A percentile compares a stretch with the other conserved stretches of the same genome.
Conservation (phyloP, 176 grass and related monocot species). For the Poa annua region DNA sequence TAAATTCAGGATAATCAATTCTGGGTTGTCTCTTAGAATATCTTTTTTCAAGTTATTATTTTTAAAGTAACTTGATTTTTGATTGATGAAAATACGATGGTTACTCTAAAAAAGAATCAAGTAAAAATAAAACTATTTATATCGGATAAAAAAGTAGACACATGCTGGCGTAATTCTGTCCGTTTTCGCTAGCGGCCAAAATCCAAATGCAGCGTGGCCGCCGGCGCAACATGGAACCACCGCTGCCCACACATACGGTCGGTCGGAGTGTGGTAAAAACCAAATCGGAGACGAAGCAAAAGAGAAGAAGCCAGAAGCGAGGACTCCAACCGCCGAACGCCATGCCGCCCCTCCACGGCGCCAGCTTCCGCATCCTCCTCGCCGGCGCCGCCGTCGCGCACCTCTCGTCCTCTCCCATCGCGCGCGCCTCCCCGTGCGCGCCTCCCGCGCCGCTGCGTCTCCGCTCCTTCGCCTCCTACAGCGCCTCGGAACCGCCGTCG, state of each 20-base stretch:
- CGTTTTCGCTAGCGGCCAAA: no score
- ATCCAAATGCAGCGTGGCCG: not conserved
- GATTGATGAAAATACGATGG: no score
- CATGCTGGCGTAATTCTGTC: no score
- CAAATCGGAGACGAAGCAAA: not conserved
- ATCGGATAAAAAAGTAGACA: no score
- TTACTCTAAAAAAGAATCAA: no score
- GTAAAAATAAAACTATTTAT: no score
- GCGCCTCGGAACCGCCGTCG: conserved; percentile 24
- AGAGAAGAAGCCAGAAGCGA: conserved; percentile 17
- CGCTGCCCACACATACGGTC: not conserved
- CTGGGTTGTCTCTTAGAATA: no score
- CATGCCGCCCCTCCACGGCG: conserved; percentile 59
- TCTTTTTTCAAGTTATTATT: no score
- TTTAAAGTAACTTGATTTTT: no score
- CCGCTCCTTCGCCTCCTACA: conserved; percentile 46
- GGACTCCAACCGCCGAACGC: conserved; percentile 33
- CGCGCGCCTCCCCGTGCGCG: conserved; percentile 11
- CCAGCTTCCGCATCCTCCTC: conserved; percentile 64
- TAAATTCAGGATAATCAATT: no score
- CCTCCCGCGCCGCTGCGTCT: conserved; percentile 33
- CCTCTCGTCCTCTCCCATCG: conserved; percentile 31
- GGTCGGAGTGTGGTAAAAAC: not conserved
- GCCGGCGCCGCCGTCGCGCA: conserved; percentile 56
- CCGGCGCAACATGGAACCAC: conserved; percentile 11